These are phyloP conservation scores for Pleurotus citrinopileatus DNA, from an alignment of 768 basidiomycete species.

Conservation along the genomic window DNA sequence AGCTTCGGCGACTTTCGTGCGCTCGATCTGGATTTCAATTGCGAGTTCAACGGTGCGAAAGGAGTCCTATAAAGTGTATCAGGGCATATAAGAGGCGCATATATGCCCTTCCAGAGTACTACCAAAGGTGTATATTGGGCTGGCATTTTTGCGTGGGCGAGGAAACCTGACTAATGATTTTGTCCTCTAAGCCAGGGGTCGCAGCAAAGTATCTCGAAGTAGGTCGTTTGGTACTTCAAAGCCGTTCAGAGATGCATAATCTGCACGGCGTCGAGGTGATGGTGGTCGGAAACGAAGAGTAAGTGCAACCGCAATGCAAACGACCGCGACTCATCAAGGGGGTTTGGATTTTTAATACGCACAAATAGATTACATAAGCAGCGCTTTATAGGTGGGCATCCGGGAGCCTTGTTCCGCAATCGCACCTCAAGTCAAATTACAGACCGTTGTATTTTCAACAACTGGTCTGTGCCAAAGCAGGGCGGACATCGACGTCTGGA, in stretches of 20 bases:
- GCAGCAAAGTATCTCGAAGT: too few species aligned
- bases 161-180: too few species aligned
- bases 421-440: constrained; percentile 47
- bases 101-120: too few species aligned
- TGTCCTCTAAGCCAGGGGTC: too few species aligned
- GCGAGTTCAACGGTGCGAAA: constrained; percentile 49
- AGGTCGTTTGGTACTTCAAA: too few species aligned
- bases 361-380: neutral
- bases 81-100: neutral
- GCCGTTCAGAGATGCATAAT: too few species aligned
- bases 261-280: neutral
- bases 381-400: neutral
- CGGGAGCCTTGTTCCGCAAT: constrained; percentile 19
- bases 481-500: constrained; percentile 16
- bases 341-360: too few species aligned
- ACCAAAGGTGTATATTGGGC: too few species aligned
- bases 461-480: constrained; percentile 44
- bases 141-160: too few species aligned
- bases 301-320: too few species aligned
- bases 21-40: constrained; percentile 53
- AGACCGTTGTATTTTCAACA: constrained; percentile 24
- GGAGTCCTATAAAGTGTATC: constrained; percentile 32
- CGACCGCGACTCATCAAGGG: too few species aligned
- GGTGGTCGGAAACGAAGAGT: neutral
- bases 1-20: constrained; percentile 51